A percentile compares a stretch with the other conserved stretches of the same genome.
Conservation (phyloP, 192 early-diverging fungal species). For the Podila minutissima region DNA sequence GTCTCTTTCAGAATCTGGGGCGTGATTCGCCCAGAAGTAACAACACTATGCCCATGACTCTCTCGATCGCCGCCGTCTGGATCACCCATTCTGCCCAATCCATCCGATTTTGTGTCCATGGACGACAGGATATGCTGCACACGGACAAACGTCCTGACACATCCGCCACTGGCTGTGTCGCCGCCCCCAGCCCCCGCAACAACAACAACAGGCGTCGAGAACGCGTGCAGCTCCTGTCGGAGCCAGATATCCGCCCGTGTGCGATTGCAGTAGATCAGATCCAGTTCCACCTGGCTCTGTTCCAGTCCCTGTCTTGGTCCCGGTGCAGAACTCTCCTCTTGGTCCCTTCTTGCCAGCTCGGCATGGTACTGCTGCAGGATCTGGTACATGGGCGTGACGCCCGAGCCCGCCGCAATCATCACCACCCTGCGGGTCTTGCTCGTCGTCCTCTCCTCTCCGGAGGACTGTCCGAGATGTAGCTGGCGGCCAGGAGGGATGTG, state of each 20-base stretch:
- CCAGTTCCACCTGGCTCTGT: conserved; percentile 1
- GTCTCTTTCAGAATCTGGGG: conserved; percentile 7
- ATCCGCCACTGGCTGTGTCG: neutral
- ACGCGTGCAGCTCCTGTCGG: conserved; percentile 21
- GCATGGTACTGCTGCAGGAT: conserved; percentile 10
- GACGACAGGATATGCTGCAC: conserved; percentile 34
- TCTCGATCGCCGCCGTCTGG: neutral
- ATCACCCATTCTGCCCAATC: neutral
- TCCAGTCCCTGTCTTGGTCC: neutral
- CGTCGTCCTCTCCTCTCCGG: neutral
- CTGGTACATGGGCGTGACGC: conserved; percentile 50
- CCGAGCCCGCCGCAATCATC: conserved; percentile 44
- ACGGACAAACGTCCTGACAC: conserved; percentile 9
- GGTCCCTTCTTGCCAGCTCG: neutral
- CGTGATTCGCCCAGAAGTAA: conserved; percentile 16
- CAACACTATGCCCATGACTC: too few relatives aligned
- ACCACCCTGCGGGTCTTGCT: conserved; percentile 10
- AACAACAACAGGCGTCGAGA: neutral
- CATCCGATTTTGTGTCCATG: too few relatives aligned
- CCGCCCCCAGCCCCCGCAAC: too few relatives aligned
- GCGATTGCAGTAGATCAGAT: conserved; percentile 43
- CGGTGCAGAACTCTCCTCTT: too few relatives aligned
- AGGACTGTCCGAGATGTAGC: neutral
- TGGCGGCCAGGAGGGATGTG: neutral
- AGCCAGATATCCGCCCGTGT: conserved; percentile 35